Evolutionary conservation across 2,329 filamentous ascomycete species (phyloP).

Genomic region (Fusarium xyrophilum): DNA sequence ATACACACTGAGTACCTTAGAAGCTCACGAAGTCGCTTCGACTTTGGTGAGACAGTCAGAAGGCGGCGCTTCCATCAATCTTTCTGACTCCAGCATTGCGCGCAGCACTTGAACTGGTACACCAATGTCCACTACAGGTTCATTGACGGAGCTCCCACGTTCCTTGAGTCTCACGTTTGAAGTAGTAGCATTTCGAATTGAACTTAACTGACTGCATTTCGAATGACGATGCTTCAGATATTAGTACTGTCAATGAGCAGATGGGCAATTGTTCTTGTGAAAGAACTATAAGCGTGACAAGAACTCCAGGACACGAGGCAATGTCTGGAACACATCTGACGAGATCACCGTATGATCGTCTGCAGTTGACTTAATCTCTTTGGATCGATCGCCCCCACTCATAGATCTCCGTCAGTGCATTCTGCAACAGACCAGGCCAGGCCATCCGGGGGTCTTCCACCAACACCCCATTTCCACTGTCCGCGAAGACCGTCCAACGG

Average conservation of each 20-base stretch:
- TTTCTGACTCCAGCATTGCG: accelerated
- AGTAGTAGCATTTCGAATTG: neutral
- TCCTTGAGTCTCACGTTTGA: accelerated
- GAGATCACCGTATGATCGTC: accelerated
- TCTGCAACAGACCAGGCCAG: neutral
- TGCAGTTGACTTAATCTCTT: accelerated
- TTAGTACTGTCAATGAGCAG: accelerated
- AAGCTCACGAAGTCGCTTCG: accelerated
- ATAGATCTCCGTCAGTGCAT: too few relatives aligned
- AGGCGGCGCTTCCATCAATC: too few relatives aligned
- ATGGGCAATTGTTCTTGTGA: accelerated
- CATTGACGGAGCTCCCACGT: too few relatives aligned
- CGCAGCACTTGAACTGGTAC: neutral
- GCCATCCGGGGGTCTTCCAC: accelerated
- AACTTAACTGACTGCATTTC: accelerated
- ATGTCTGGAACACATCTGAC: accelerated
- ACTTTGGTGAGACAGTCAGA: accelerated
- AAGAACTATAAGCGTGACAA: too few relatives aligned
- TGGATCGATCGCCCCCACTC: accelerated
- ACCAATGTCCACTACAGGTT: neutral
- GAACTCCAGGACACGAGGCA: too few relatives aligned
- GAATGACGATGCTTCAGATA: accelerated
- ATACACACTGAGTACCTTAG: accelerated
- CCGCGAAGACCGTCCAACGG: too few relatives aligned
- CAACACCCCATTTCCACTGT: neutral